Evolutionary conservation across 352 stramenopile genomes (phyloP).

Genomic region (Paralagenidium karlingii): DNA sequence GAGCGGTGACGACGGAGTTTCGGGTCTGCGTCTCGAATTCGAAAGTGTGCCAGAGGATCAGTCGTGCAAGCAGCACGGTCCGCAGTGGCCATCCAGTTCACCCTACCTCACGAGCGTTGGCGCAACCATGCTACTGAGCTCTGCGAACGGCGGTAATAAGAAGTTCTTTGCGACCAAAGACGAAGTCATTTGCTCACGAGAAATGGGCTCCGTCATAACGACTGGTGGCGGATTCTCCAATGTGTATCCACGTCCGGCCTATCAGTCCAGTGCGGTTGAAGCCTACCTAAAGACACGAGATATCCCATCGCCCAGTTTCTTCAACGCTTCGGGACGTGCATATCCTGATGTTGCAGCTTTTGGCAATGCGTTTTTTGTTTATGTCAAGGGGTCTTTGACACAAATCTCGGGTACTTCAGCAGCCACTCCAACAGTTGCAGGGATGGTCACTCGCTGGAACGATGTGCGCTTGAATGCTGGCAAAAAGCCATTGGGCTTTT

Average conservation of each 20-base stretch:
- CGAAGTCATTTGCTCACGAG: constrained; percentile 66
- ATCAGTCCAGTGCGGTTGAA: constrained; percentile 49
- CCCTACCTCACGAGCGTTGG: constrained; percentile 88
- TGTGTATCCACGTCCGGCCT: constrained; percentile 55
- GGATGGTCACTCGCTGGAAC: constrained; percentile 85
- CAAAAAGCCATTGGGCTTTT: constrained; percentile 72
- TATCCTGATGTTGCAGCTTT: constrained; percentile 84
- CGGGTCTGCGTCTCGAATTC: constrained; percentile 53
- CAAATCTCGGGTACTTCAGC: constrained; percentile 73
- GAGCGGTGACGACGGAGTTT: constrained; percentile 80
- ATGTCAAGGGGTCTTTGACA: constrained; percentile 29
- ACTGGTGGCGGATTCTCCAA: constrained; percentile 84
- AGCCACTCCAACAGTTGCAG: constrained; percentile 71
- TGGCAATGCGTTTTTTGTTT: constrained; percentile 52
- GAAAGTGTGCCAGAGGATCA: constrained; percentile 30
- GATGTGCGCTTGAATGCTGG: constrained; percentile 64
- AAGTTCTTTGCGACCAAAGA: constrained; percentile 53
- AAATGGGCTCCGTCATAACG: constrained; percentile 66
- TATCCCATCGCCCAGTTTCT: constrained; percentile 46
- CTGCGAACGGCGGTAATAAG: constrained; percentile 9
- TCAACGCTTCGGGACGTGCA: constrained; percentile 70
- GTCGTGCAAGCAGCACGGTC: constrained; percentile 45
- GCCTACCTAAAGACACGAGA: constrained; percentile 39
- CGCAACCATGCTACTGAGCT: constrained; percentile 60
- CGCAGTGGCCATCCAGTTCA: constrained; percentile 67